Conservation (phyloP, 257 asterid genomes). For the Prunella vulgaris region DNA sequence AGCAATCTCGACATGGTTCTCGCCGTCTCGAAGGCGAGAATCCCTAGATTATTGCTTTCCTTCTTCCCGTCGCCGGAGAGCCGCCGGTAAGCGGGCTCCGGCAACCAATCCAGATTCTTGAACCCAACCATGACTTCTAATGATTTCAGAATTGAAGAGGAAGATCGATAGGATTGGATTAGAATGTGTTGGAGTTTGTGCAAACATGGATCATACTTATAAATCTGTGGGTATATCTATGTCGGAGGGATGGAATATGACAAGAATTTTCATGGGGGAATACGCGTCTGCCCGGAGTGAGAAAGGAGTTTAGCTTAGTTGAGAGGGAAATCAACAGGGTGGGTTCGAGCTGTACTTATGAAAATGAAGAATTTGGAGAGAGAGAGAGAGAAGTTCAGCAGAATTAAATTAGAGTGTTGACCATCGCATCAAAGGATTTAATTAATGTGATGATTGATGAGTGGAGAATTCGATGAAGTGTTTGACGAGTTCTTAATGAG, state of each 20-base stretch:
- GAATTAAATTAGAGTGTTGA: not conserved
- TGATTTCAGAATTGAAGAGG: not conserved
- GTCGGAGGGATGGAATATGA: not conserved
- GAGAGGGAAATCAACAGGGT: conserved; percentile 8
- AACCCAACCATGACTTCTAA: conserved; percentile 37
- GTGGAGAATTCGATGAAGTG: conserved; percentile 22
- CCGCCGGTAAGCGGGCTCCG: conserved; percentile 33
- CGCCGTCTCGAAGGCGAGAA: conserved; percentile 72
- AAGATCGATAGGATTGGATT: not conserved
- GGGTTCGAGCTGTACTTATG: not conserved
- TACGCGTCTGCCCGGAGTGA: conserved; percentile 16
- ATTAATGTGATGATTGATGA: not conserved
- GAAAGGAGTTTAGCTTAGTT: conserved; percentile 2
- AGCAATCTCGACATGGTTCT: conserved; percentile 61
- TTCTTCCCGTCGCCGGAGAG: conserved; percentile 15
- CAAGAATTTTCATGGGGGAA: not conserved
- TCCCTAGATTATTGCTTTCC: conserved; percentile 35
- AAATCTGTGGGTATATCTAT: not conserved
- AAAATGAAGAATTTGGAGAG: not conserved
- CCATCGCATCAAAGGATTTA: too few species aligned
- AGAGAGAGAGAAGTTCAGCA: not conserved
- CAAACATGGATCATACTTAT: not conserved
- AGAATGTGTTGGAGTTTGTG: not conserved
- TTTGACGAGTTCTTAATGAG: conserved; percentile 29
- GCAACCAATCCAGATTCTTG: conserved; percentile 39